A percentile compares a stretch with the other conserved stretches of the same genome.
Conservation (phyloP, 78 protist species). For the Tieghemostelium lacteum region DNA sequence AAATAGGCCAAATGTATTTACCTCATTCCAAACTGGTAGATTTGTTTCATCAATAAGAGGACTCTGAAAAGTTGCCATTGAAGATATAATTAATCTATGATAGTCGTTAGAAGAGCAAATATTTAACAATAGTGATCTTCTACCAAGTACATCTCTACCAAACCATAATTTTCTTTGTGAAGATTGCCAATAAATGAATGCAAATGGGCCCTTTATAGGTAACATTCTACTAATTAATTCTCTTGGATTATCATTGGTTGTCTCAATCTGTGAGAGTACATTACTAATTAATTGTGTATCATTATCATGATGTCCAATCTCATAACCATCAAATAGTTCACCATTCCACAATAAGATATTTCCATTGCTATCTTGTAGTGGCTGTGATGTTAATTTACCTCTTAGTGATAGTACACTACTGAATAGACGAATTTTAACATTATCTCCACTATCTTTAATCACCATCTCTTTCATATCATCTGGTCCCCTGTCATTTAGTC, state of each 20-base stretch:
- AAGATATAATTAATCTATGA: conserved; percentile 31
- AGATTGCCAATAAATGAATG: conserved; percentile 57
- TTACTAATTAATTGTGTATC: conserved; percentile 25
- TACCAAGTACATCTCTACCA: conserved; percentile 71
- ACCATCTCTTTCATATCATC: conserved; percentile 1
- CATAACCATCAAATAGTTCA: conserved; percentile 76
- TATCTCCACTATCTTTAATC: background rate
- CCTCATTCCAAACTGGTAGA: conserved; percentile 57
- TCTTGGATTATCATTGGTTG: background rate
- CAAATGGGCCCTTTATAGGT: conserved; percentile 58
- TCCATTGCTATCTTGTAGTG: conserved; percentile 7
- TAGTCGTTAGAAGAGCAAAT: background rate
- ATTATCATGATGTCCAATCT: conserved; percentile 55
- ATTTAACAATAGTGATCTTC: conserved; percentile 54
- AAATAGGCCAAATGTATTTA: conserved; percentile 64
- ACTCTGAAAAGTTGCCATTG: conserved; percentile 64
- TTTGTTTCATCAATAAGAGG: conserved; percentile 18
- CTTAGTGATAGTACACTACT: conserved; percentile 42
- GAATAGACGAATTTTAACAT: conserved; percentile 1
- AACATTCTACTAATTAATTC: background rate
- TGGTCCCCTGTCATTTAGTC: conserved; percentile 56
- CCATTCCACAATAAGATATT: conserved; percentile 72
- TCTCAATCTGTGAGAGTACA: background rate
- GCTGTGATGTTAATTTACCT: conserved; percentile 51
- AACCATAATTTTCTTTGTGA: conserved; percentile 43